Evolutionary conservation across 2,329 filamentous ascomycete genomes (phyloP).

Genomic region (Alternaria infectoria): DNA sequence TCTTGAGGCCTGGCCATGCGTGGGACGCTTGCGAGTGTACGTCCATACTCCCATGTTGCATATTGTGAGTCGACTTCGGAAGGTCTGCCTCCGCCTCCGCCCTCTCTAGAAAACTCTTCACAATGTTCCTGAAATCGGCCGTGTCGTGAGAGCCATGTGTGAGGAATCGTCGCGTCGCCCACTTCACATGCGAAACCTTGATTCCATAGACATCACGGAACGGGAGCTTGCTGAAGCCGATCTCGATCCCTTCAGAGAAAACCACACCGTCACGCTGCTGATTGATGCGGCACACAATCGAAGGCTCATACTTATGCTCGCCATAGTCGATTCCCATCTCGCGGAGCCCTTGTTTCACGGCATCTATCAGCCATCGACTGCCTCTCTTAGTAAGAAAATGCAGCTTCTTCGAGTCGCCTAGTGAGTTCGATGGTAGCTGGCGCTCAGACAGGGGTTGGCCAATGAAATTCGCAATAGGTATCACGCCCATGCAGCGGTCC

Average conservation of each 20-base stretch:
- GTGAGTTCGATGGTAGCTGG: constrained; percentile 17
- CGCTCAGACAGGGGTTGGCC: constrained; percentile 9
- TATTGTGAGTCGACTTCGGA: neutral
- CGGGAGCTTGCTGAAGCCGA: constrained; percentile 34
- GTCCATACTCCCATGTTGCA: neutral
- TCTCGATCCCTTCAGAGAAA: constrained; percentile 27
- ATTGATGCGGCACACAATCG: constrained; percentile 30
- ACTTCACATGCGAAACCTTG: constrained; percentile 25
- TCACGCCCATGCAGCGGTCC: constrained; percentile 19
- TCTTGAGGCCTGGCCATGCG: neutral
- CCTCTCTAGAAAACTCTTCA: constrained; percentile 27
- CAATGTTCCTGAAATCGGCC: constrained; percentile 23
- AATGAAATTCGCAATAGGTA: neutral
- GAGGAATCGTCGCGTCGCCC: constrained; percentile 22
- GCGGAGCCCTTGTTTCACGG: constrained; percentile 27
- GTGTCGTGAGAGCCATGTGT: constrained; percentile 4
- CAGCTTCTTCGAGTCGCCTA: constrained; percentile 33
- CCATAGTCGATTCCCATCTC: constrained; percentile 32
- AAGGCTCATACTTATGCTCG: constrained; percentile 14
- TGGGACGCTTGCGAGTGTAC: neutral
- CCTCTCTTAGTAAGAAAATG: constrained; percentile 34
- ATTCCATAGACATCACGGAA: constrained; percentile 35
- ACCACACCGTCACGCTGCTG: constrained; percentile 29
- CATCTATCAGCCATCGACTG: constrained; percentile 33
- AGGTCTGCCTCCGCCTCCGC: constrained; percentile 15